These are phyloP conservation scores for Deakozyma indianensis DNA, from an alignment of 805 yeast species.

Conservation along the genomic window DNA sequence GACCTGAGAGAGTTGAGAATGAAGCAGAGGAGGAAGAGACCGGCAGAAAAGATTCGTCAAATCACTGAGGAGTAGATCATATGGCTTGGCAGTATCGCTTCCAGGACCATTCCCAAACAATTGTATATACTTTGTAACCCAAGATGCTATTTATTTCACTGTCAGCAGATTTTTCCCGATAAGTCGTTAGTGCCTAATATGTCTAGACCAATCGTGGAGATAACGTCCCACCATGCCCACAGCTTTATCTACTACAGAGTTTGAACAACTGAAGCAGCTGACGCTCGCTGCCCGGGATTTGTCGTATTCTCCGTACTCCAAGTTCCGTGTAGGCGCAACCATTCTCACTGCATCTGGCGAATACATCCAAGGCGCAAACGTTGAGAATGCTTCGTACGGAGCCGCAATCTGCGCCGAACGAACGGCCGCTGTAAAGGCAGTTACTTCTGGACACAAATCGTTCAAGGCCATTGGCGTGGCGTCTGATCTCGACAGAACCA, in stretches of 20 bases:
- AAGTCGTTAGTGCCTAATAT: too few relatives aligned
- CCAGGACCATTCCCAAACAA: too few relatives aligned
- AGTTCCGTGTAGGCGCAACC: slow-evolving; percentile 75
- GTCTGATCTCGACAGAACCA: slow-evolving; percentile 40
- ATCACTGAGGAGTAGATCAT: too few relatives aligned
- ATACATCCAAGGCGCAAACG: slow-evolving; percentile 61
- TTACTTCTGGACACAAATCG: slow-evolving; percentile 19
- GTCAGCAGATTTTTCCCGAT: too few relatives aligned
- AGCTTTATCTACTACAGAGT: neutral
- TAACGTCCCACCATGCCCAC: too few relatives aligned
- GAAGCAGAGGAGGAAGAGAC: neutral
- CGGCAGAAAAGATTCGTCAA: too few relatives aligned
- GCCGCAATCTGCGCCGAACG: slow-evolving; percentile 69
- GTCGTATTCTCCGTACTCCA: slow-evolving; percentile 60
- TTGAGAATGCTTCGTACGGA: slow-evolving; percentile 87
- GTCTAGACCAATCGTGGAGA: too few relatives aligned
- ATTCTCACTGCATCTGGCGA: slow-evolving; percentile 38
- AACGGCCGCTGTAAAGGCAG: slow-evolving; percentile 44
- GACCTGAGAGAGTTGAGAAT: slow-evolving; percentile 57
- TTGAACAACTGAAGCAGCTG: slow-evolving; percentile 8
- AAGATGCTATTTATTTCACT: too few relatives aligned
- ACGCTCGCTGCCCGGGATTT: slow-evolving; percentile 29
- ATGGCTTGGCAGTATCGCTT: too few relatives aligned
- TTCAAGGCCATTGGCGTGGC: slow-evolving; percentile 55
- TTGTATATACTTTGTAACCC: too few relatives aligned